Conservation (phyloP, 257 asterid species). For the Nicotiana obtusifolia region DNA sequence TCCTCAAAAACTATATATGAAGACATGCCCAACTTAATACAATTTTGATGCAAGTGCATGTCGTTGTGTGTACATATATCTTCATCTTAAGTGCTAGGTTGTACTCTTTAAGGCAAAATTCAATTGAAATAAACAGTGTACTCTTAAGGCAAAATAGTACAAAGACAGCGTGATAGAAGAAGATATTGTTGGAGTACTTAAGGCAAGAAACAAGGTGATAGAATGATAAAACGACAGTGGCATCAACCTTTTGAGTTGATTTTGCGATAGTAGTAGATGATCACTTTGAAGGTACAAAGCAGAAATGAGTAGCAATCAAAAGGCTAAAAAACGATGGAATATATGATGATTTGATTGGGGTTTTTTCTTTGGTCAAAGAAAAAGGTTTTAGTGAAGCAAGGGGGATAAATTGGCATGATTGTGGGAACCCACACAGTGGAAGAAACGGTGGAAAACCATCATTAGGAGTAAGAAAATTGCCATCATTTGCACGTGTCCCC, state of each 20-base stretch:
- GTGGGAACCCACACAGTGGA: constrained; percentile 64
- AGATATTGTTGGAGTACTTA: neutral
- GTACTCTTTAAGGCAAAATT: neutral
- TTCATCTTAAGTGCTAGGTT: neutral
- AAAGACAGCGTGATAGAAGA: neutral
- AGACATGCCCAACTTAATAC: no score
- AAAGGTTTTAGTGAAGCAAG: constrained; percentile 26
- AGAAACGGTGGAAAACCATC: constrained; percentile 68
- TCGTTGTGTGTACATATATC: no score
- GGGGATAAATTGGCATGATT: constrained; percentile 15
- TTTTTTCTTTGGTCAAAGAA: constrained; percentile 43
- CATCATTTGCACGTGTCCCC: constrained; percentile 59
- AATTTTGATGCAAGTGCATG: no score
- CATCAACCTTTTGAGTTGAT: neutral
- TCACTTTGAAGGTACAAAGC: constrained; percentile 1
- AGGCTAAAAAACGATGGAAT: neutral
- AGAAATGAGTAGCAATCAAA: constrained; percentile 1
- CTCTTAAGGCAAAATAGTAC: neutral
- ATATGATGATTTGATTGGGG: constrained; percentile 28
- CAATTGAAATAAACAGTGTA: no score
- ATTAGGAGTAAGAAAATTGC: constrained; percentile 24
- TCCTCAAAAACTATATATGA: no score
- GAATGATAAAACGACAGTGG: neutral
- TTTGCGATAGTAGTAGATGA: neutral
- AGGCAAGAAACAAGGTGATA: neutral